Percentiles rank a stretch among this genome's conserved stretches.
Evolutionary conservation across 2,329 filamentous ascomycete species (phyloP).

Genomic region (Sarocladiaceae sp.): DNA sequence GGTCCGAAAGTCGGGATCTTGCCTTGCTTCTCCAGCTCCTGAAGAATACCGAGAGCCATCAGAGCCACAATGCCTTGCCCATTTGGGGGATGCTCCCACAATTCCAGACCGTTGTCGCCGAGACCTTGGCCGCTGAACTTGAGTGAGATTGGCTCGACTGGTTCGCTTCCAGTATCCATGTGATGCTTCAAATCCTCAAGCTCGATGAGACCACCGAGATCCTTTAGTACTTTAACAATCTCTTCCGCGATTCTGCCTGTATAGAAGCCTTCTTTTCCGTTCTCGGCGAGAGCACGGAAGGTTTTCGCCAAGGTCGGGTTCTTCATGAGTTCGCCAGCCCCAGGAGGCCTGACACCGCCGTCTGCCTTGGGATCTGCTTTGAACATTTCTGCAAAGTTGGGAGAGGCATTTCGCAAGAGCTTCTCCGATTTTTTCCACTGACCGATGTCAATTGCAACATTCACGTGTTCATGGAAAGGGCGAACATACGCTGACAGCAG

Average conservation of each 20-base stretch:
- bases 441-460: not conserved
- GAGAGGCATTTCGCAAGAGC: slow-evolving; percentile 66
- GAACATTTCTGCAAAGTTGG: slow-evolving; percentile 83
- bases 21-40: slow-evolving; percentile 73
- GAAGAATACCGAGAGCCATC: slow-evolving; percentile 88
- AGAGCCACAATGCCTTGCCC: slow-evolving; percentile 93
- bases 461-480: not conserved
- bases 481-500: slow-evolving; percentile 59
- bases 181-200: slow-evolving; percentile 80
- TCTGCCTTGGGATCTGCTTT: slow-evolving; percentile 67
- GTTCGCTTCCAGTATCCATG: slow-evolving; percentile 62
- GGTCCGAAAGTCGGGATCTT: slow-evolving; percentile 68
- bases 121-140: slow-evolving; percentile 65
- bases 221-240: slow-evolving; percentile 71
- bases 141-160: slow-evolving; percentile 80
- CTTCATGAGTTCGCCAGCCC: slow-evolving; percentile 81
- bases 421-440: slow-evolving; percentile 71
- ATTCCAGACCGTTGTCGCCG: slow-evolving; percentile 54
- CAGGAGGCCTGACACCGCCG: slow-evolving; percentile 70
- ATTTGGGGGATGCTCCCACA: slow-evolving; percentile 97
- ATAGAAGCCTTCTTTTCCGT: slow-evolving; percentile 92
- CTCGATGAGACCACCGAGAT: slow-evolving; percentile 72
- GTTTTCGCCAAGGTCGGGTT: slow-evolving; percentile 78
- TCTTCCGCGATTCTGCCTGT: slow-evolving; percentile 76
- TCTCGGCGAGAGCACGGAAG: slow-evolving; percentile 70